phyloP scores from a whole-genome alignment of 495 filamentous ascomycete species.

The Penicillium steckii region DNA sequence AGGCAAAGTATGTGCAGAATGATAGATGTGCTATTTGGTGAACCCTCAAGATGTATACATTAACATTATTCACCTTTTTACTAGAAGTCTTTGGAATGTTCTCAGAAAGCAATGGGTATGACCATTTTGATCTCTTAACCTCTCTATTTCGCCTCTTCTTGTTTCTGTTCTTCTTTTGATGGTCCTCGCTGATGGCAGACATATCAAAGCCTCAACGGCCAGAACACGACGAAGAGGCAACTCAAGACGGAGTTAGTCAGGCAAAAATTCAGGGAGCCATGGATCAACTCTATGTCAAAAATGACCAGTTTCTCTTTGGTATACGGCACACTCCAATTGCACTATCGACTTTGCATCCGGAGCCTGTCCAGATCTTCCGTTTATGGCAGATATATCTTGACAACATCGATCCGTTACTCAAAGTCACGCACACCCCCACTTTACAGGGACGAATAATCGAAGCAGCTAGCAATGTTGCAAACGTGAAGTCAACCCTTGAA shows the following conservation, averaged over 20 bases:
- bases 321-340: conserved; percentile 35
- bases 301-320: conserved; percentile 52
- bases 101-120: background rate
- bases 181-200: background rate
- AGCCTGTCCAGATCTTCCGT: conserved; percentile 37
- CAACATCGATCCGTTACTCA: conserved; percentile 53
- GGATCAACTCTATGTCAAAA: conserved; percentile 36
- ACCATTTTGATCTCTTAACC: too few relatives aligned
- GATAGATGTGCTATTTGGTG: too few relatives aligned
- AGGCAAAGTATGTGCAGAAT: conserved; percentile 36
- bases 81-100: background rate
- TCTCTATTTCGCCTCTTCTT: too few relatives aligned
- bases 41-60: background rate
- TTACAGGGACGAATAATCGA: conserved; percentile 46
- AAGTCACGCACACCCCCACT: conserved; percentile 52
- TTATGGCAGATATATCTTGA: conserved; percentile 53
- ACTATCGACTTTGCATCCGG: conserved; percentile 49
- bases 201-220: background rate
- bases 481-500: conserved; percentile 23
- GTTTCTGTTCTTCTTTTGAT: background rate
- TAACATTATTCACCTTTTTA: too few relatives aligned
- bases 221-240: conserved; percentile 13
- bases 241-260: conserved; percentile 30
- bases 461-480: conserved; percentile 23
- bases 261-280: conserved; percentile 39